Evolutionary conservation across 2,329 filamentous ascomycete genomes (phyloP).

Genomic region (Microthyrium microscopicum): DNA sequence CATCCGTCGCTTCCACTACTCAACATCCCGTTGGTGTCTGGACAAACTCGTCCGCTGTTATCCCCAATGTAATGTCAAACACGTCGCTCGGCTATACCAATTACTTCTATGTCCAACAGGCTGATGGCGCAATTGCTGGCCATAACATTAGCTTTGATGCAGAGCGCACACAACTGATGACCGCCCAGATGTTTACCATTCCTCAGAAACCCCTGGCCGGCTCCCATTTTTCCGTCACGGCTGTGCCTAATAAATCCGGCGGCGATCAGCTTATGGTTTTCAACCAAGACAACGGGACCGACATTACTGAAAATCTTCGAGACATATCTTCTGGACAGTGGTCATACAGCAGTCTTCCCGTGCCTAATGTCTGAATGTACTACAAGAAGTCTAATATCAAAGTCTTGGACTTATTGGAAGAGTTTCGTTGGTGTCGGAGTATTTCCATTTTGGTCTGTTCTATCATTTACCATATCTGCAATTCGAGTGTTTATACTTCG

Average conservation of each 20-base stretch:
- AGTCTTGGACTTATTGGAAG: no score
- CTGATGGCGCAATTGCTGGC: constrained; percentile 20
- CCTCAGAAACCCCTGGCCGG: constrained; percentile 19
- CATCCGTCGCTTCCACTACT: constrained; percentile 14
- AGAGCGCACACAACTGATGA: constrained; percentile 21
- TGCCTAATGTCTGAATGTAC: not conserved
- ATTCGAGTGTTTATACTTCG: no score
- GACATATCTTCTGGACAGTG: constrained; percentile 16
- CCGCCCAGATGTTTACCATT: constrained; percentile 18
- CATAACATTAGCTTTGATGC: constrained; percentile 22
- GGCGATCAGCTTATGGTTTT: constrained; percentile 18
- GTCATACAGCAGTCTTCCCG: constrained; percentile 10
- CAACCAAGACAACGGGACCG: constrained; percentile 16
- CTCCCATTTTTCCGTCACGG: constrained; percentile 24
- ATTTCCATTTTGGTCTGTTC: no score
- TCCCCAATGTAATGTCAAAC: constrained; percentile 21
- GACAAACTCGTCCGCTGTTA: constrained; percentile 16
- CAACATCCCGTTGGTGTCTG: constrained; percentile 25
- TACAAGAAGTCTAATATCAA: no score
- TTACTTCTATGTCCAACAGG: constrained; percentile 25
- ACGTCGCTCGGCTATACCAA: constrained; percentile 26
- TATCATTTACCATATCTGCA: no score
- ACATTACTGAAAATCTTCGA: constrained; percentile 15
- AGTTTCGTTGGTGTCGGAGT: no score
- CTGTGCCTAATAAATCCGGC: constrained; percentile 15